Evolutionary conservation across 495 filamentous ascomycete genomes (phyloP).

Genomic region (Melanomma pulvis-pyrius): DNA sequence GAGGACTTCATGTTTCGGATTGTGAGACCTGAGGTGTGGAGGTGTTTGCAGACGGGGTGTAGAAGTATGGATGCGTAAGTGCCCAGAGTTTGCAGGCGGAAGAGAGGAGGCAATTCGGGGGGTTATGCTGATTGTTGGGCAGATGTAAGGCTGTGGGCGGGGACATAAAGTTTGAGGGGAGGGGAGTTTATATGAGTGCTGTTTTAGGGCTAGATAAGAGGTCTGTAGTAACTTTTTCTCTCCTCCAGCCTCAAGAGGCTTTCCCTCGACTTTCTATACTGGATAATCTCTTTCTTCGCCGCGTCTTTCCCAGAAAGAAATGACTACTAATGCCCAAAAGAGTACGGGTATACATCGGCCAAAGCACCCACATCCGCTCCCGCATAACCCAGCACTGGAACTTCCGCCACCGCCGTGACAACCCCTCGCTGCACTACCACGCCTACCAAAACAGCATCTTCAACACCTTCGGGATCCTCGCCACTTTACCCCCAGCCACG

Average conservation of each 20-base stretch:
- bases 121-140: not conserved
- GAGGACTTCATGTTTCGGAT: constrained; percentile 12
- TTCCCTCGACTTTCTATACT: not conserved
- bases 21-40: constrained; percentile 14
- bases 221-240: not conserved
- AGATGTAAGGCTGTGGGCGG: constrained; percentile 25
- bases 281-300: not conserved
- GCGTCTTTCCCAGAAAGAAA: too few species aligned
- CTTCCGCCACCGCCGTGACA: constrained; percentile 38
- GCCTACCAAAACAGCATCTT: constrained; percentile 26
- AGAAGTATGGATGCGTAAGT: constrained; percentile 10
- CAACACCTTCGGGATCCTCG: constrained; percentile 29
- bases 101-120: not conserved
- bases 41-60: constrained; percentile 6
- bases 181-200: constrained; percentile 20
- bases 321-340: not conserved
- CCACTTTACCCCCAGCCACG: constrained; percentile 3
- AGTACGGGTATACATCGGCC: constrained; percentile 31
- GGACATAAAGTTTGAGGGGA: constrained; percentile 17
- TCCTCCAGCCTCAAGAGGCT: not conserved
- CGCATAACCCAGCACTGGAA: constrained; percentile 28
- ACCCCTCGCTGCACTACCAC: constrained; percentile 36
- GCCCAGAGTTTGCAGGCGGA: not conserved
- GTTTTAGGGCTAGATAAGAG: constrained; percentile 20
- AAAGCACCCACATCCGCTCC: constrained; percentile 17